Evolutionary conservation across 805 yeast species (phyloP), one percentile per base, ranked within the genome.

Genomic region (Torulaspora indica): DNA sequence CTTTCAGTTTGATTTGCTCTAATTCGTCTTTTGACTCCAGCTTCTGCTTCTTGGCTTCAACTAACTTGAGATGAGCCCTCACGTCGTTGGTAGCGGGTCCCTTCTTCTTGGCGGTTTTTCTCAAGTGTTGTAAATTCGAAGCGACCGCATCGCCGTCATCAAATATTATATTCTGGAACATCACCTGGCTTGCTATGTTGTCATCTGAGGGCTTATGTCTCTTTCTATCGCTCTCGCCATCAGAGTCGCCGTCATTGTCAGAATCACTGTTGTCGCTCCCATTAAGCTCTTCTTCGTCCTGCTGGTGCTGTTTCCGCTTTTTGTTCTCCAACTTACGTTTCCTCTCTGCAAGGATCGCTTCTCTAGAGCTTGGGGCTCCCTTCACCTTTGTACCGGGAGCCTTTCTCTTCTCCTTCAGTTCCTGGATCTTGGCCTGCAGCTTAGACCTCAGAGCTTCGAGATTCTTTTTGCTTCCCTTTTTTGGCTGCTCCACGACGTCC

Each of bases 11-110:
- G 23, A 67, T 62, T 44, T 73, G 73, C 57, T 80, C 82, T 35
- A 81, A 77, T 35, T 79, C 87, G 47, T 81, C 82, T 59, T 88
- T 66, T 29, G 68, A 58, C 10, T 75, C 76, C 17, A 86, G 54
- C 58, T 79, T 83, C 17, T 74, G 72, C 60, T 84, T 85, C 64
- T 85, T 85, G 47, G 75, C 76, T 60, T 91, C 95, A 20, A 89
- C 68, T 49, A 82, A 77, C 53, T 73, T 74, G 54, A 93, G 72
- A 67, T 93, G 97, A 0, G 88, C 93, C 52, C 81, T 82, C 43
- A 85, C 66, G 67, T 93, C 98, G 48, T 83, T 79, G 60, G 81
- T 82, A 2, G 91, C 76, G 2, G 97, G 95, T 0, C 96, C 96
- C 64, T 85, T 87, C 66, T 73, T 75, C 53, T 72, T 74, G 3